phyloP scores from a whole-genome alignment of 306 rosid genomes.

The Dryas drummondii region DNA sequence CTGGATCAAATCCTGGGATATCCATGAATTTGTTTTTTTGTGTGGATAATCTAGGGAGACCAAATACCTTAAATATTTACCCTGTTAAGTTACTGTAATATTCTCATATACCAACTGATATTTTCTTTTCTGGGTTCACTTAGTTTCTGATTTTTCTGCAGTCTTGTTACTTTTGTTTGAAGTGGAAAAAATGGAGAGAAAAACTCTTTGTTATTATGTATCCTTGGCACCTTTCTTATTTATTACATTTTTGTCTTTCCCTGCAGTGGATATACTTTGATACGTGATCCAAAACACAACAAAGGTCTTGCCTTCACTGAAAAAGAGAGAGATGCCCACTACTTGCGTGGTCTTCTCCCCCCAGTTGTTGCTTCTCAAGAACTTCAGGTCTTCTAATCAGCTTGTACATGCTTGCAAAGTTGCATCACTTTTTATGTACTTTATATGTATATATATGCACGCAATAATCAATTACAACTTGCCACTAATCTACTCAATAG shows the following conservation, averaged over 20 bases:
- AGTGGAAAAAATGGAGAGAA: not conserved
- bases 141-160: not conserved
- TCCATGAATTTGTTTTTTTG: not conserved
- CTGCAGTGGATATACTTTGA: slow-evolving; percentile 73
- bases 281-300: slow-evolving; percentile 91
- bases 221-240: slow-evolving; percentile 7
- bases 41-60: too few relatives aligned
- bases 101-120: not conserved
- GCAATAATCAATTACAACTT: not conserved
- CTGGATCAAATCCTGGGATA: too few relatives aligned
- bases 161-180: not conserved
- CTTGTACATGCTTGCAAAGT: not conserved
- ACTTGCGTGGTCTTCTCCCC: slow-evolving; percentile 92
- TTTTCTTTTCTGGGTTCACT: not conserved
- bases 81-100: not conserved
- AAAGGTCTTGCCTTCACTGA: slow-evolving; percentile 94
- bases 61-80: not conserved
- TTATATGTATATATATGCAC: not conserved
- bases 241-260: slow-evolving; percentile 16
- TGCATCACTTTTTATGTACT: not conserved
- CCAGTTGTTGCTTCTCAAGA: slow-evolving; percentile 71
- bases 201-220: not conserved
- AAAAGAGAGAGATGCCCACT: slow-evolving; percentile 90
- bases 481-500: slow-evolving; percentile 35
- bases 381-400: slow-evolving; percentile 60